phyloP scores from a whole-genome alignment of 2,329 filamentous ascomycete species.

The Monascus ruber region DNA sequence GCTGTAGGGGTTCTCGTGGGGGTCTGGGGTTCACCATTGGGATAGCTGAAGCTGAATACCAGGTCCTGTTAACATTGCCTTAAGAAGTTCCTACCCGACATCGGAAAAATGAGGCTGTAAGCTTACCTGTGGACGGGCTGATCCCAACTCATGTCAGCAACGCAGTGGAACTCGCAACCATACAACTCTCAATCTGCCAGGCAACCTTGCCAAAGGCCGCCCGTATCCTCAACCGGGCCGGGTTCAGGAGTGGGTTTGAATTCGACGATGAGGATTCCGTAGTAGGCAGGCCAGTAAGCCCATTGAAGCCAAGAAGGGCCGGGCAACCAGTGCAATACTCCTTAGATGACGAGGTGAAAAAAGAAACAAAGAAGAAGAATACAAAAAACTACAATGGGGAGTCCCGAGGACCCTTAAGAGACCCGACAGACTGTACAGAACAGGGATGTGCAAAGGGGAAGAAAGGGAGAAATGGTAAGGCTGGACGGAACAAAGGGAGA shows the following conservation, averaged over 20 bases:
- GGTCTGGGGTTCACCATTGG: constrained; percentile 36
- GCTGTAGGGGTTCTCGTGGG: constrained; percentile 35
- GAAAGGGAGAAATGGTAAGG: too few species aligned
- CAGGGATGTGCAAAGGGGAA: too few species aligned
- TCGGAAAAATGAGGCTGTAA: constrained; percentile 2
- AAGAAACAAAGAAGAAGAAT: too few species aligned
- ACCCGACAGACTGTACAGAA: too few species aligned
- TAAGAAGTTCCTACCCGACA: neutral
- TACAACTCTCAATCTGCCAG: constrained; percentile 23
- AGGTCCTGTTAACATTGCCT: neutral
- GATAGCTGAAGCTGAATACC: constrained; percentile 34
- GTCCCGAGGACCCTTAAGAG: too few species aligned
- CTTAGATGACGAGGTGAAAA: too few species aligned
- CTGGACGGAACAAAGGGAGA: too few species aligned
- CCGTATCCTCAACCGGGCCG: constrained; percentile 10
- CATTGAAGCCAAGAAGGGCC: constrained; percentile 17
- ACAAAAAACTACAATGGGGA: too few species aligned
- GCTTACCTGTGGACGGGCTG: constrained; percentile 36
- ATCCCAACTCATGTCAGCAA: constrained; percentile 38
- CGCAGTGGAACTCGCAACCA: constrained; percentile 25
- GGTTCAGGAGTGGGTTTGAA: neutral
- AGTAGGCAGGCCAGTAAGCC: constrained; percentile 4
- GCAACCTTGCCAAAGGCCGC: constrained; percentile 18
- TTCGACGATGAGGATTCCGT: neutral
- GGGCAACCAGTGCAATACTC: neutral